phyloP scores from a whole-genome alignment of 768 basidiomycete species.

The Leccinum longicurvipes region DNA sequence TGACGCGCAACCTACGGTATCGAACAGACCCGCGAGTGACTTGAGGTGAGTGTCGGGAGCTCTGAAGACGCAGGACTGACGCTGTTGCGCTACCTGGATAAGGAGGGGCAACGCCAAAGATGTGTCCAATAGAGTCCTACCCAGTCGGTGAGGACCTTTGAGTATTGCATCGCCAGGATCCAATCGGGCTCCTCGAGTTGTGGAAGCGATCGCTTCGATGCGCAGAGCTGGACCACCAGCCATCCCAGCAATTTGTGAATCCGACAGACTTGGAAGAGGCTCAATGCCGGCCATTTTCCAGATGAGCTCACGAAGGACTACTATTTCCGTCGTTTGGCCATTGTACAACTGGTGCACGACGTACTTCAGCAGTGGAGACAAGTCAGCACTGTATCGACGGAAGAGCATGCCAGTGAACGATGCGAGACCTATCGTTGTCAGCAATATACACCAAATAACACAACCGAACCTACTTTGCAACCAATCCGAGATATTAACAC shows the following conservation, averaged over 20 bases:
- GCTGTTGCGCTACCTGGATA: slow-evolving; percentile 88
- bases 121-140: slow-evolving; percentile 63
- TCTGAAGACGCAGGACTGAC: slow-evolving; percentile 78
- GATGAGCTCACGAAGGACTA: slow-evolving; percentile 89
- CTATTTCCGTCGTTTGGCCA: slow-evolving; percentile 81
- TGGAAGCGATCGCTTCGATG: slow-evolving; percentile 83
- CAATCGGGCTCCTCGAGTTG: slow-evolving; percentile 68
- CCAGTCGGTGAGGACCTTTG: slow-evolving; percentile 66
- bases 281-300: slow-evolving; percentile 96
- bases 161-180: slow-evolving; percentile 62
- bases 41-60: slow-evolving; percentile 77
- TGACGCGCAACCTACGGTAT: slow-evolving; percentile 85
- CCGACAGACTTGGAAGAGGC: slow-evolving; percentile 84
- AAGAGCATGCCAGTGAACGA: slow-evolving; percentile 93
- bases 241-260: slow-evolving; percentile 86
- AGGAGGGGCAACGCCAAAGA: slow-evolving; percentile 83
- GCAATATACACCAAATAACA: slow-evolving; percentile 8
- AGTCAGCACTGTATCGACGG: slow-evolving; percentile 78
- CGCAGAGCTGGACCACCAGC: slow-evolving; percentile 86
- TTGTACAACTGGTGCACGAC: slow-evolving; percentile 87
- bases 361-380: slow-evolving; percentile 82
- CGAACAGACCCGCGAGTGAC: slow-evolving; percentile 82
- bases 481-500: slow-evolving; percentile 89
- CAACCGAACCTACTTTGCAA: slow-evolving; percentile 69
- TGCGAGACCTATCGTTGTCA: slow-evolving; percentile 64